Base-by-base conservation (phyloP, 108 stramenopile genomes). In the Nitzschia putrida region DNA sequence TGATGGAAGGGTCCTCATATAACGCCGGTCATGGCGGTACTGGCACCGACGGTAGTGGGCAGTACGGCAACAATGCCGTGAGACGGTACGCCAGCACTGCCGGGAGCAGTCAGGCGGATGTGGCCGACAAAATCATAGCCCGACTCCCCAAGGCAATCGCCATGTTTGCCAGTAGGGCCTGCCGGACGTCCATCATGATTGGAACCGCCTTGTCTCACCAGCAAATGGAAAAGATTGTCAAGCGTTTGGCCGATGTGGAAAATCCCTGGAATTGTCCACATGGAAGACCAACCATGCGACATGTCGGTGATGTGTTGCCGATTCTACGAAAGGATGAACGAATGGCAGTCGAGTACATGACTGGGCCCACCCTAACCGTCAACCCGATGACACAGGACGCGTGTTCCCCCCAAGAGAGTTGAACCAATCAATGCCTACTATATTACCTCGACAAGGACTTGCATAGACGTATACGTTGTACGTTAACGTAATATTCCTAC, bases 121-220 rank as follows among this genome's bases (percentile, higher is more conserved):
- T 57, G n/a, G 45, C 69, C 9, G 68, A 69, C 26, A 23, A 26
- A 9, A 60, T 85, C 14, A 81, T 95, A 53, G 78, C 83, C 26
- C 78, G 94, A 16, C 84, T 98, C 10, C 96, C 96, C 21, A 98
- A 98, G 78, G 92, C 96, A 21, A 88, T 96, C 42, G 92, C 96
- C 58, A 97, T 98, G 95, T 97, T 97, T 83, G 98, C 98, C 37
- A 92, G 80, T 57, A 77, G 98, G 4, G 96, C 98, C 24, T 98
- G 98, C 72, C 82, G 98, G 11, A 73, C 78, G 14, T 86, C 88
- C 63, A 90, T 98, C 44, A 98, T 98, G 96, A 95, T 97, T 75
- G 98, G 96, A 8, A 96, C 89, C 23, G 92, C 96, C 18, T 61
- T 98, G 29, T 90, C 89, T 25, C 59, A 75, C 29, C 82, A 84